Conservation (phyloP, 2,329 filamentous ascomycete genomes). For the Cladosporium sp. region DNA sequence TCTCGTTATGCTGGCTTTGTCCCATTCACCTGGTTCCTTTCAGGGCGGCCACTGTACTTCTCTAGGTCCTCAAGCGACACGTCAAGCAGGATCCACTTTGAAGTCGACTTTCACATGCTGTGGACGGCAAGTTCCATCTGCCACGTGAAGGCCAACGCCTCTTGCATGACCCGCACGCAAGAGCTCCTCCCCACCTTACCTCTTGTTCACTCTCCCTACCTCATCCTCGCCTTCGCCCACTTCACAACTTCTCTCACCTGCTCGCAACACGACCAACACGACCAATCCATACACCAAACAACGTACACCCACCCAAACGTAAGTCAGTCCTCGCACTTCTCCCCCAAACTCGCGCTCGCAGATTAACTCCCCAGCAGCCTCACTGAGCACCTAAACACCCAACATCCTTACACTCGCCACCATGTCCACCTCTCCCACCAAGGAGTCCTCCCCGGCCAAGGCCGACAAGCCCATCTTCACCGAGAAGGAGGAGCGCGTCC, state of each 20-base stretch:
- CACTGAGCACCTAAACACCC: neutral
- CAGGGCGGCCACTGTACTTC: too few species aligned
- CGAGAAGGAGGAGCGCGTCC: conserved; percentile 33
- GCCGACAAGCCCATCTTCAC: conserved; percentile 30
- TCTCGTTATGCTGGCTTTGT: too few species aligned
- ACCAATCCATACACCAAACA: neutral
- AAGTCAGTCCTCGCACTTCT: neutral
- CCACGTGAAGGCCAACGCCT: neutral
- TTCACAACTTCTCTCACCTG: neutral
- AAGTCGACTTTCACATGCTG: neutral
- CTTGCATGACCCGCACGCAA: neutral
- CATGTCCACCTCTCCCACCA: conserved; percentile 19
- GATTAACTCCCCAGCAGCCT: neutral
- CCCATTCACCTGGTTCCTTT: too few species aligned
- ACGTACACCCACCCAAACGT: neutral
- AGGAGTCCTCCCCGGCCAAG: conserved; percentile 19
- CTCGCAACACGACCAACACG: neutral
- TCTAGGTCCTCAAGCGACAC: too few species aligned
- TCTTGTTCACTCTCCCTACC: neutral
- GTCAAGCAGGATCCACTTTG: neutral
- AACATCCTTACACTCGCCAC: neutral
- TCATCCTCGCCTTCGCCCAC: neutral
- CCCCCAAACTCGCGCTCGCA: neutral
- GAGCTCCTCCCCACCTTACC: neutral
- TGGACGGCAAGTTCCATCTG: neutral